Conservation (phyloP, 306 rosid species). For the Vigna angularis region DNA sequence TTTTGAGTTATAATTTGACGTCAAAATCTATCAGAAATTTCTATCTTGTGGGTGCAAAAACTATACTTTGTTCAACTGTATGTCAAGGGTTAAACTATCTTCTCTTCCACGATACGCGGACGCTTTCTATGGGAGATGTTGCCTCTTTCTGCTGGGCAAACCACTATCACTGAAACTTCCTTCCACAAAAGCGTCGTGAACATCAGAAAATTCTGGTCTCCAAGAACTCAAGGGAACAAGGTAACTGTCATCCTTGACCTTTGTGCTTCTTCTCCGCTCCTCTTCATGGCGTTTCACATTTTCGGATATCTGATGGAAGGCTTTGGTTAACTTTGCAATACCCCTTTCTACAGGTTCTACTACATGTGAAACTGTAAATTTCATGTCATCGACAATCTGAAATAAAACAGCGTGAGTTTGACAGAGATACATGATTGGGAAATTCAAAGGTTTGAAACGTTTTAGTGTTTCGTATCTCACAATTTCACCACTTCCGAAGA, state of each 20-base stretch:
- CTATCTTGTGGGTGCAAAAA: conserved; percentile 35
- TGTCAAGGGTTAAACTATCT: conserved; percentile 43
- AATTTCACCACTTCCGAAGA: conserved; percentile 96
- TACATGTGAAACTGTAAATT: conserved; percentile 88
- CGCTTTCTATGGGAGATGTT: conserved; percentile 58
- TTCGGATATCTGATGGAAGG: conserved; percentile 90
- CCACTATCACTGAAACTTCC: conserved; percentile 96
- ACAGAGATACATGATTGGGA: neutral
- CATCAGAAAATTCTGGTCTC: conserved; percentile 76
- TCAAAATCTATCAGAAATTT: conserved; percentile 27
- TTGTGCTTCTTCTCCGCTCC: conserved; percentile 70
- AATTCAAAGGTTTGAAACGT: conserved; percentile 1
- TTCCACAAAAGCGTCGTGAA: conserved; percentile 61
- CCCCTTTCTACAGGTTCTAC: conserved; percentile 98
- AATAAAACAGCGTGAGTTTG: conserved; percentile 40
- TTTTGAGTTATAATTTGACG: conserved; percentile 19
- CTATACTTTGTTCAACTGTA: conserved; percentile 27
- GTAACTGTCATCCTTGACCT: conserved; percentile 82
- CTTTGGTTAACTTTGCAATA: conserved; percentile 77
- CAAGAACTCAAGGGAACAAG: conserved; percentile 76
- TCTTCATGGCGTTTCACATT: conserved; percentile 88
- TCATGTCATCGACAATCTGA: conserved; percentile 99
- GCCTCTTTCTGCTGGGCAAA: conserved; percentile 60
- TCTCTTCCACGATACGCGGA: conserved; percentile 52
- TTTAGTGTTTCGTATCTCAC: conserved; percentile 58